Percentiles rank a stretch among this genome's conserved stretches.
phyloP scores from a whole-genome alignment of 352 stramenopile species.

The Blastocystis sp. region DNA sequence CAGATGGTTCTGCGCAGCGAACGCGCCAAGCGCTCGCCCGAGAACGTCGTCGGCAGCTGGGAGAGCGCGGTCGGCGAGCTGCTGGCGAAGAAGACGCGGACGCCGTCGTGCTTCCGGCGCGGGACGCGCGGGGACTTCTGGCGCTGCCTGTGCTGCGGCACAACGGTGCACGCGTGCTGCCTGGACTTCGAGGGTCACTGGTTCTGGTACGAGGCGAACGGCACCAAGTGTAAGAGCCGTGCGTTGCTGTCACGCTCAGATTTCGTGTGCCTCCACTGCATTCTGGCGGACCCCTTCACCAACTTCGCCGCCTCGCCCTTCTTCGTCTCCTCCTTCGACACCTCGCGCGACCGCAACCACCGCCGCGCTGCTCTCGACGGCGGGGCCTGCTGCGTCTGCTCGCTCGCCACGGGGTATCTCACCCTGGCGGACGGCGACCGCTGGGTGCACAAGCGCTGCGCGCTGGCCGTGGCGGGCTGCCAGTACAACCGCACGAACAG shows the following conservation, averaged over 20 bases:
- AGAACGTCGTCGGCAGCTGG: not conserved
- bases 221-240: slow-evolving; percentile 21
- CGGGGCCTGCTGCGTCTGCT: slow-evolving; percentile 16
- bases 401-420: slow-evolving; percentile 9
- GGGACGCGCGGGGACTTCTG: slow-evolving; percentile 21
- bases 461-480: not conserved
- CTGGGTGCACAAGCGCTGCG: slow-evolving; percentile 52
- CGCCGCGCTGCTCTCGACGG: not conserved
- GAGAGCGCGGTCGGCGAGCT: not conserved
- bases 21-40: too few relatives aligned
- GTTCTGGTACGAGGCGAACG: slow-evolving; percentile 13
- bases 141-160: slow-evolving; percentile 43
- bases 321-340: not conserved
- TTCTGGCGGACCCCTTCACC: slow-evolving; percentile 29
- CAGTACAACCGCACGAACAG: slow-evolving; percentile 18
- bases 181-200: slow-evolving; percentile 57
- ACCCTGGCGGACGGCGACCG: not conserved
- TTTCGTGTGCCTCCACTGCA: slow-evolving; percentile 48
- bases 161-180: slow-evolving; percentile 29
- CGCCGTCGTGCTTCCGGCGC: not conserved
- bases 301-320: not conserved
- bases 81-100: not conserved
- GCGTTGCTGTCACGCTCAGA: slow-evolving; percentile 16
- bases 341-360: not conserved
- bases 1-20: too few relatives aligned